phyloP scores from a whole-genome alignment of 2,329 filamentous ascomycete genomes.

The Pseudogymnoascus sp. region DNA sequence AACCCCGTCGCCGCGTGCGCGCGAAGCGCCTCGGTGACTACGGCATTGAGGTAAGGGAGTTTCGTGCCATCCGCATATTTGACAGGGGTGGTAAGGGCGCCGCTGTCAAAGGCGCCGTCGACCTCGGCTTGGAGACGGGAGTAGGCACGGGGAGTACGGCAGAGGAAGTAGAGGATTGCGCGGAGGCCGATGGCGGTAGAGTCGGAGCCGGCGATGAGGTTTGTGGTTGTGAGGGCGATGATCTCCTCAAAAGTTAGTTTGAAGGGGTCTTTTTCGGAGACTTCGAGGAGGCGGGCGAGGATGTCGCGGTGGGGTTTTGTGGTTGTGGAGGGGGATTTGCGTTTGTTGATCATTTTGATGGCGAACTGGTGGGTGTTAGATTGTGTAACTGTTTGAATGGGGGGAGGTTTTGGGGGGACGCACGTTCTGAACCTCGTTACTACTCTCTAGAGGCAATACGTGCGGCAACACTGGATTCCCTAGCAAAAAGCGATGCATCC shows the following conservation, averaged over 20 bases:
- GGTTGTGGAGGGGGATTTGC: background rate
- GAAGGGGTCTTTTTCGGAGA: background rate
- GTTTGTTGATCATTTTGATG: background rate
- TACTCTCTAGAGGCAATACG: background rate
- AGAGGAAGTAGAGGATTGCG: slow-evolving; percentile 34
- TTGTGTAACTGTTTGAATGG: slow-evolving; percentile 15
- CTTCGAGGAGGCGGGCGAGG: slow-evolving; percentile 18
- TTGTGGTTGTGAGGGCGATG: background rate
- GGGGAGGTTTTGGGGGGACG: slow-evolving; percentile 14
- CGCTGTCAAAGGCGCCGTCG: slow-evolving; percentile 23
- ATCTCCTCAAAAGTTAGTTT: background rate
- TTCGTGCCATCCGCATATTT: slow-evolving; percentile 21
- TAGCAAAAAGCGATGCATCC: slow-evolving; percentile 5
- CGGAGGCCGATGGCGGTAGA: slow-evolving; percentile 39
- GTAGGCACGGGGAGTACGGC: slow-evolving; percentile 22
- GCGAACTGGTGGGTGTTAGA: background rate
- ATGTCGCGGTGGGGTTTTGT: background rate
- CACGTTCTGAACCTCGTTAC: slow-evolving; percentile 30
- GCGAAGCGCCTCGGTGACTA: slow-evolving; percentile 39
- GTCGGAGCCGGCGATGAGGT: slow-evolving; percentile 26
- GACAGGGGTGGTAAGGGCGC: slow-evolving; percentile 20
- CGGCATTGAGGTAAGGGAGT: slow-evolving; percentile 39
- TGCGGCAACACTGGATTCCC: slow-evolving; percentile 8
- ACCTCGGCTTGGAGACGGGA: slow-evolving; percentile 22
- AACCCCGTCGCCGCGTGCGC: slow-evolving; percentile 36